Conservation (phyloP, 176 grass and related monocot species). For the Phoenix dactylifera region DNA sequence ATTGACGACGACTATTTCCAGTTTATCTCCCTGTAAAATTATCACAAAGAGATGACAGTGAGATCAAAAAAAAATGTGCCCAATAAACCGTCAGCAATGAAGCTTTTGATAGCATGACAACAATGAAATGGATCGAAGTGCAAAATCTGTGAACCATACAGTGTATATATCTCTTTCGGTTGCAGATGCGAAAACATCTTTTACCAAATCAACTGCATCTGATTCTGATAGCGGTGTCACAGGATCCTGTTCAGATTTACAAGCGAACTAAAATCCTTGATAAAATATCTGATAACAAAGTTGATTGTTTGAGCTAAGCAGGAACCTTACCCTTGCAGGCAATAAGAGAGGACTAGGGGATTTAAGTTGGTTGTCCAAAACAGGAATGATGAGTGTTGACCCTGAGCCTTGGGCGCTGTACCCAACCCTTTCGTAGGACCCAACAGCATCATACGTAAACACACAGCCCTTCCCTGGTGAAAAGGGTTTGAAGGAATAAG, state of each 20-base stretch:
- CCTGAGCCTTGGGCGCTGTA: conserved; percentile 87
- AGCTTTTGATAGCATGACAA: neutral
- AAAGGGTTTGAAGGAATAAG: no score
- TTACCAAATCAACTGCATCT: conserved; percentile 85
- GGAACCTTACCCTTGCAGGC: conserved; percentile 51
- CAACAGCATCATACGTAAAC: conserved; percentile 95
- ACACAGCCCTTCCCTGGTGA: conserved; percentile 84
- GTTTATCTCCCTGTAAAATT: conserved; percentile 69
- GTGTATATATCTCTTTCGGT: conserved; percentile 99
- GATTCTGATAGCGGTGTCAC: conserved; percentile 82
- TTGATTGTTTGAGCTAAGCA: no score
- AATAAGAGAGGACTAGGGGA: conserved; percentile 81
- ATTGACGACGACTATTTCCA: conserved; percentile 92
- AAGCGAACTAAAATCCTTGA: neutral
- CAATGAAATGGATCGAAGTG: neutral
- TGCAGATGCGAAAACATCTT: conserved; percentile 97
- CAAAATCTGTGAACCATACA: conserved; percentile 30
- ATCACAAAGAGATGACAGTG: neutral
- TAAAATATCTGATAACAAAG: neutral
- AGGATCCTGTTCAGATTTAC: conserved; percentile 53
- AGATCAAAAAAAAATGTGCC: neutral
- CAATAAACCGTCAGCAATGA: no score
- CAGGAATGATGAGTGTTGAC: conserved; percentile 78
- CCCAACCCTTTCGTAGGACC: conserved; percentile 77
- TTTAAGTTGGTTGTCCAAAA: conserved; percentile 88